Base-by-base conservation (phyloP, 768 basidiomycete genomes). In the Boletus tylopilopsis region DNA sequence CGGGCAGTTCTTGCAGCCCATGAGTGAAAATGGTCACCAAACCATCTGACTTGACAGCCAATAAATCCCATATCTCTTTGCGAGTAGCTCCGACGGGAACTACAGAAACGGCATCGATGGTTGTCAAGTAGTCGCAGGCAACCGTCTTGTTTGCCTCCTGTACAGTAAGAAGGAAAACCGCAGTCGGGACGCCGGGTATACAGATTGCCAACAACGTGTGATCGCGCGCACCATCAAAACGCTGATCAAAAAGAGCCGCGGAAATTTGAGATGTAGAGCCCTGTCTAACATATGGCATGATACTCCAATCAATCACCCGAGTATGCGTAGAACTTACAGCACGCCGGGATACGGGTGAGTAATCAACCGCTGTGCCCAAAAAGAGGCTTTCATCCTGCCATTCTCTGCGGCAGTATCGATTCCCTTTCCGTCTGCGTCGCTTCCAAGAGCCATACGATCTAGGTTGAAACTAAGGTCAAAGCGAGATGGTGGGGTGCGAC, bases 381-480 rank as follows among this genome's bases (percentile, higher is more conserved):
- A 86, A 0, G 81, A 73, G 2, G 85, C 78, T 45, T 79, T 81
- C 81, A 88, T 84, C 51, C 82, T 74, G 6, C 79, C 80, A 59
- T 84, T 76, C 49, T 84, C 81, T 18, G 74, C 71, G 1, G 76
- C 71, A 11, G 69, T 60, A 1, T 73, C 49, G 13, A 67, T 54
- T 2, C 62, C 48, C 18, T 82, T 81, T 7, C 64, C 54, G 3
- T 80, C 82, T 27, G 71, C 70, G 4, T 63, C 61, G 3, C 75
- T 73, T n/a, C 79, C 80, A 6, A 85, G 70, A 15, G 73, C 81
- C 84, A 87, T 84, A 34, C 83, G 74, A 59, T 87, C 83, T 74
- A 87, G 71, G 6, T 79, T 83, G 22, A 77, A 64, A 51, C 76
- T 82, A 35, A 82, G 60, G 47, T 83, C 80, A 52, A 79, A 79